These are phyloP conservation scores for Nannizziopsis barbatae DNA, from an alignment of 2,329 filamentous ascomycete genomes.

Conservation along the genomic window DNA sequence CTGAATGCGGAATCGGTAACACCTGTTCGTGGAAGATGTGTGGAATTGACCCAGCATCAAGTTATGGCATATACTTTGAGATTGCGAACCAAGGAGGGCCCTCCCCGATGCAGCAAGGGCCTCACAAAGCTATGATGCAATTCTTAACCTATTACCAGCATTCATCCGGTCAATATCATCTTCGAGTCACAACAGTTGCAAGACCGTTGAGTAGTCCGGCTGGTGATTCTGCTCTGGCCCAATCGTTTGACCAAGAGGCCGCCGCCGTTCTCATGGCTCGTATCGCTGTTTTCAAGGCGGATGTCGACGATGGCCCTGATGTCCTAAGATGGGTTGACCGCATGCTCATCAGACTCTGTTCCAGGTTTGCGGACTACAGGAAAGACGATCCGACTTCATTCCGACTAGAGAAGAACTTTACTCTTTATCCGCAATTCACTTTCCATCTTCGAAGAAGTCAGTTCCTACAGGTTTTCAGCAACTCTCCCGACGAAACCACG, in stretches of 20 bases:
- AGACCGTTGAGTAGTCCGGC: slow-evolving; percentile 85
- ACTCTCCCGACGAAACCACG: slow-evolving; percentile 97
- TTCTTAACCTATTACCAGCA: slow-evolving; percentile 99
- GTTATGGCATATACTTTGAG: slow-evolving; percentile 95
- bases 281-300: slow-evolving; percentile 97
- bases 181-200: slow-evolving; percentile 88
- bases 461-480: slow-evolving; percentile 98
- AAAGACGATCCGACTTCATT: slow-evolving; percentile 98
- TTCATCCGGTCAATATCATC: slow-evolving; percentile 88
- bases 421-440: slow-evolving; percentile 98
- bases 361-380: slow-evolving; percentile 90
- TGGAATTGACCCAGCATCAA: slow-evolving; percentile 84
- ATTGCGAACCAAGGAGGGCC: slow-evolving; percentile 89
- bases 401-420: slow-evolving; percentile 96
- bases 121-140: slow-evolving; percentile 91
- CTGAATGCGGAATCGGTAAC: slow-evolving; percentile 95
- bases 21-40: slow-evolving; percentile 99
- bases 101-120: slow-evolving; percentile 69
- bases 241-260: slow-evolving; percentile 96
- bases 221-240: slow-evolving; percentile 86
- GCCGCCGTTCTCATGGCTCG: slow-evolving; percentile 97
- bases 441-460: slow-evolving; percentile 95
- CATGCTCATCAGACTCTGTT: slow-evolving; percentile 95
- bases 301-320: slow-evolving; percentile 97
- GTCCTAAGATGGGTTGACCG: slow-evolving; percentile 95